These are phyloP conservation scores for Verruconis gallopava DNA, from an alignment of 2,329 filamentous ascomycete species.

Conservation along the genomic window DNA sequence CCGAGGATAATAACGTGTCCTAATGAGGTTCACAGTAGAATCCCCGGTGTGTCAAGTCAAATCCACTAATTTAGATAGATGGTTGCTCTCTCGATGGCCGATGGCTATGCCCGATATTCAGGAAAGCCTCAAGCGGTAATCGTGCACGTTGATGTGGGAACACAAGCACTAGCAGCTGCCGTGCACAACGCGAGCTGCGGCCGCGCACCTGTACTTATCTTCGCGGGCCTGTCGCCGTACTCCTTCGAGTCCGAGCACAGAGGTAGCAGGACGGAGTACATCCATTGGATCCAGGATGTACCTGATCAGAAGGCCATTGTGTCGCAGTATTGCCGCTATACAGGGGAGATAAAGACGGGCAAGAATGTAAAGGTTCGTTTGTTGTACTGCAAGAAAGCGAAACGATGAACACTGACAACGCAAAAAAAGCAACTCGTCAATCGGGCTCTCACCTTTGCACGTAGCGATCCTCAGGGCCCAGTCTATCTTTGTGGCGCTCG, in stretches of 20 bases:
- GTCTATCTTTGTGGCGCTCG: slow-evolving; percentile 68
- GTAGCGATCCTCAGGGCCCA: slow-evolving; percentile 61
- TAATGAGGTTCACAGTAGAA: slow-evolving; percentile 46
- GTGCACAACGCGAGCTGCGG: slow-evolving; percentile 70
- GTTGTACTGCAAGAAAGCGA: too few species aligned
- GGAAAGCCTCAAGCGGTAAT: slow-evolving; percentile 62
- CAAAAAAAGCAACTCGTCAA: slow-evolving; percentile 70
- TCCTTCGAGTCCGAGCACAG: slow-evolving; percentile 67
- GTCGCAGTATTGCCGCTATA: slow-evolving; percentile 73
- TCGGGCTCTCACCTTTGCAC: slow-evolving; percentile 70
- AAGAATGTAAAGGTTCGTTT: slow-evolving; percentile 62
- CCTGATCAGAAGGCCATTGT: slow-evolving; percentile 72
- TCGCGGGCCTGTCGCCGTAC: slow-evolving; percentile 64
- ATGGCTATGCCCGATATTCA: slow-evolving; percentile 61
- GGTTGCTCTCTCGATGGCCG: slow-evolving; percentile 75
- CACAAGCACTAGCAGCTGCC: slow-evolving; percentile 63
- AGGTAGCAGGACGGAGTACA: slow-evolving; percentile 62
- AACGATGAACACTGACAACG: too few species aligned
- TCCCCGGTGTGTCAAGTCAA: background rate
- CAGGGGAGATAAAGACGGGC: slow-evolving; percentile 70
- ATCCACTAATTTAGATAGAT: slow-evolving; percentile 37
- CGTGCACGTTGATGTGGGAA: slow-evolving; percentile 67
- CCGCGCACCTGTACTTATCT: slow-evolving; percentile 61
- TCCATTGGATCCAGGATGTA: slow-evolving; percentile 78
- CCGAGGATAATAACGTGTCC: slow-evolving; percentile 67